Conservation (phyloP, 2,329 filamentous ascomycete genomes). For the Penicillium rolfsii region DNA sequence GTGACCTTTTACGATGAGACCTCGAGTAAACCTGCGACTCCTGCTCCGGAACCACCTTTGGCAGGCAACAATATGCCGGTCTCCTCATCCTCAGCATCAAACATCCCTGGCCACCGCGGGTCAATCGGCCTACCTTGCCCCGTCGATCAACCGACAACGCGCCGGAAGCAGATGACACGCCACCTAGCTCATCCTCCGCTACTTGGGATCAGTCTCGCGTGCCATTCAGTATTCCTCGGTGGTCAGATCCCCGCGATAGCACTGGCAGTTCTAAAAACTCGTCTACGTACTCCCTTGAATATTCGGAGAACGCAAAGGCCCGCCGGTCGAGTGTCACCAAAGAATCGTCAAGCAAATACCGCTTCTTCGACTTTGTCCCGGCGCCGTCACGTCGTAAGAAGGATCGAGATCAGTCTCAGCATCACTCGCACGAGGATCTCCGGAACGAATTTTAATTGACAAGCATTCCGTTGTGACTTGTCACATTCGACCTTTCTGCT, state of each 20-base stretch:
- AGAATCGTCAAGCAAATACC: slow-evolving; percentile 46
- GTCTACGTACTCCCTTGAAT: slow-evolving; percentile 51
- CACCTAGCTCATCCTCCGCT: slow-evolving; percentile 49
- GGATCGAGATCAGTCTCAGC: slow-evolving; percentile 42
- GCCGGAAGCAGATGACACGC: slow-evolving; percentile 50
- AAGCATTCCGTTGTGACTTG: slow-evolving; percentile 18
- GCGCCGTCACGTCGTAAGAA: slow-evolving; percentile 47
- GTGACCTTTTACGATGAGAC: slow-evolving; percentile 48
- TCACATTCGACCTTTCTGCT: slow-evolving; percentile 14
- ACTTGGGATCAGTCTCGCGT: slow-evolving; percentile 49
- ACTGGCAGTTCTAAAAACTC: slow-evolving; percentile 52
- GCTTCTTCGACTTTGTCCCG: slow-evolving; percentile 51
- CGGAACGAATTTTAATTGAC: slow-evolving; percentile 35
- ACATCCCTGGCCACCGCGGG: slow-evolving; percentile 42
- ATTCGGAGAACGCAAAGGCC: slow-evolving; percentile 40
- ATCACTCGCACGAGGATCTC: slow-evolving; percentile 40
- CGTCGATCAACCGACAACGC: slow-evolving; percentile 45
- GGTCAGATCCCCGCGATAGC: slow-evolving; percentile 47
- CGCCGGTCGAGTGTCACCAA: slow-evolving; percentile 45
- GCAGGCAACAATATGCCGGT: slow-evolving; percentile 26
- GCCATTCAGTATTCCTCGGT: slow-evolving; percentile 45
- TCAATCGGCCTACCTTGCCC: slow-evolving; percentile 46
- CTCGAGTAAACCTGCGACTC: slow-evolving; percentile 44
- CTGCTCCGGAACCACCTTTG: slow-evolving; percentile 36
- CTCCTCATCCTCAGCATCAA: slow-evolving; percentile 24